A percentile compares a stretch with the other conserved stretches of the same genome.
phyloP scores from a whole-genome alignment of 768 basidiomycete species.

The Tephrocybe sp. region DNA sequence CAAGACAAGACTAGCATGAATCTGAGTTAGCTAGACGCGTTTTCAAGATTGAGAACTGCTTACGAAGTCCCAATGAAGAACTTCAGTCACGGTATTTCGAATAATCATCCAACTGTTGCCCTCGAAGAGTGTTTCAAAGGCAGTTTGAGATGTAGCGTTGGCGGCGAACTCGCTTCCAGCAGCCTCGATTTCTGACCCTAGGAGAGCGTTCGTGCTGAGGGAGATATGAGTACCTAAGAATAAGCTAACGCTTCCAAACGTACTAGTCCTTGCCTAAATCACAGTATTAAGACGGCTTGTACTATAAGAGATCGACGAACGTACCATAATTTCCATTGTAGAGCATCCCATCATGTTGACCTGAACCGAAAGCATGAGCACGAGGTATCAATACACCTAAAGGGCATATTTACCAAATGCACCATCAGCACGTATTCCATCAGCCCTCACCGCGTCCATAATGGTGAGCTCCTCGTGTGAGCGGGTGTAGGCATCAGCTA shows the following conservation, averaged over 20 bases:
- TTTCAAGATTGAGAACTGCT: conserved; percentile 25
- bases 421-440: conserved; percentile 62
- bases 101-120: conserved; percentile 70
- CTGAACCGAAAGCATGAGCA: conserved; percentile 21
- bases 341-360: conserved; percentile 61
- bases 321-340: conserved; percentile 75
- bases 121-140: conserved; percentile 50
- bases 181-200: conserved; percentile 61
- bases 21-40: conserved; percentile 15
- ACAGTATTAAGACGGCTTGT: conserved; percentile 15
- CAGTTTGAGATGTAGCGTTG: conserved; percentile 36
- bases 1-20: conserved; percentile 35
- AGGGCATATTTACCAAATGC: conserved; percentile 38
- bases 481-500: conserved; percentile 49
- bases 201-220: conserved; percentile 56
- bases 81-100: conserved; percentile 52
- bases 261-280: conserved; percentile 45
- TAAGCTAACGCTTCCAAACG: conserved; percentile 8
- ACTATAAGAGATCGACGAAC: conserved; percentile 4
- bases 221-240: background rate
- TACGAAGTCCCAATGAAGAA: conserved; percentile 75
- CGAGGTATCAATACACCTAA: conserved; percentile 15
- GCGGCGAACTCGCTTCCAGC: conserved; percentile 61
- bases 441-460: conserved; percentile 46
- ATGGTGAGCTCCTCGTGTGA: conserved; percentile 58